Conservation (phyloP, 129 eudicot genomes). For the Artemisia annua region DNA sequence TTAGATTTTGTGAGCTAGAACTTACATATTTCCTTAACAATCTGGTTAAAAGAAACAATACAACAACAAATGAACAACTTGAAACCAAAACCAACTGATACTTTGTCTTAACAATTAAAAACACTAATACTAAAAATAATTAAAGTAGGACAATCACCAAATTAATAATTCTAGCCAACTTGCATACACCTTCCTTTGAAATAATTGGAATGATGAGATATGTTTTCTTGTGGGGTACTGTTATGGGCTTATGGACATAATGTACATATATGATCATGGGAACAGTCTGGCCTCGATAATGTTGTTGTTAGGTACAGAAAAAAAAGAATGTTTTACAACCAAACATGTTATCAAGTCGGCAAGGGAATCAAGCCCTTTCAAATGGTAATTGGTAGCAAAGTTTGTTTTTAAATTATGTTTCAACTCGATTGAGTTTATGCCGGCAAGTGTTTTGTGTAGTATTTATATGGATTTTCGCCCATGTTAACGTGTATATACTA, state of each 20-base stretch:
- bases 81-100: neutral
- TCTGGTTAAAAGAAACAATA: no score
- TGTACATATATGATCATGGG: constrained; percentile 8
- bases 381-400: no score
- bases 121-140: neutral
- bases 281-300: constrained; percentile 2
- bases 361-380: neutral
- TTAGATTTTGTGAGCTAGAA: no score
- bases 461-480: no score
- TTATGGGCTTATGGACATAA: neutral
- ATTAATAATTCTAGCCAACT: neutral
- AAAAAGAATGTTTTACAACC: neutral
- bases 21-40: no score
- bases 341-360: neutral
- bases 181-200: neutral
- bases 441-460: no score
- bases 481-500: no score
- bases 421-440: no score
- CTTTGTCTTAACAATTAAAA: no score
- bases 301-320: neutral
- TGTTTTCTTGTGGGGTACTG: constrained; percentile 16
- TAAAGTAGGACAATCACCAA: neutral
- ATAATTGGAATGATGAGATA: constrained; percentile 13
- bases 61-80: no score
- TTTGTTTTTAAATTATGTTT: no score